Base-by-base conservation (phyloP, 1,284 basidiomycete species). In the Meira miltonrushii region DNA sequence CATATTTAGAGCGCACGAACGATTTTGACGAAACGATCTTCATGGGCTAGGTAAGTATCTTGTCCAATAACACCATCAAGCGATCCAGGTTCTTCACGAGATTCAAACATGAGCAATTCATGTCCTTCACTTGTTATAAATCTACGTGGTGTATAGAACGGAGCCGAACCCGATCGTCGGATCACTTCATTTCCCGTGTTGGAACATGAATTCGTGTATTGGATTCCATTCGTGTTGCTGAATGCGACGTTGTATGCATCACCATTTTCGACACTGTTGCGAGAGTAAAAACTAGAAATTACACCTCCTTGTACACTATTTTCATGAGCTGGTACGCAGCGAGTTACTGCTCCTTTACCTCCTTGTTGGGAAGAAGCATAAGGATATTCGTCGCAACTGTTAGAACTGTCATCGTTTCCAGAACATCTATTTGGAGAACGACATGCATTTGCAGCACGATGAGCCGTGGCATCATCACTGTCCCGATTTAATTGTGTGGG, bases 401-500 rank as follows among this genome's bases (percentile, higher is more conserved):
- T 39, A 4, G n/a, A 43, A n/a, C 10, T 10, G 10, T 50, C 54
- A 6, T 59, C 54, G 39, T 60, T 63, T 40, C 65, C 52, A 3
- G 59, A 55, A 55, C 69, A 70, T 0, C 68, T 65, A 52, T 72
- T 72, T 43, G 69, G 69, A 1, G 61, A 61, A 7, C 50, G 41
- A 57, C 68, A 72, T 0, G 68, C 64, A 15, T 69, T 71, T 5
- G 55, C 28, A 44, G 57, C 57, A 38, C 69, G 67, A 50, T 68
- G 59, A 44, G 41, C 37, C 7, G 66, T 51, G 1, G 68, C 63
- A 25, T 66, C 46, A 51, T 60, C 57, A 4, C 60, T 62, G 54
- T 72, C 66, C 28, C 69, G 63, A 49, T 70, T 65, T 9, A 72
- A 64, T n/a, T 55, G 58, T 17, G 66, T 61, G 15, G 68, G 68